Evolutionary conservation across 192 early-diverging fungal species (phyloP), one percentile per base, ranked within the genome.

Genomic region (Funneliformis geosporum): DNA sequence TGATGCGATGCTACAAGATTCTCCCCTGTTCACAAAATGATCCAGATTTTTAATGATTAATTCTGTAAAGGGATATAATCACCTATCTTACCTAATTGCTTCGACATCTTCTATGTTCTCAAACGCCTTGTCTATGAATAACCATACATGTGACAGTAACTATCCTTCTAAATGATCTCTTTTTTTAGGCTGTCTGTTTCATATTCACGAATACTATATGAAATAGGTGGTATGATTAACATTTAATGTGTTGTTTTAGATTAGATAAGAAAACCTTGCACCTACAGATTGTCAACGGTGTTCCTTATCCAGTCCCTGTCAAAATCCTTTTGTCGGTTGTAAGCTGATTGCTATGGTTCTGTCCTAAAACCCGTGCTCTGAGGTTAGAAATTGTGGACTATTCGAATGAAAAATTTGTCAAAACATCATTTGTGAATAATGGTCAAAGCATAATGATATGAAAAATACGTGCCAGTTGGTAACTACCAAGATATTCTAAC

Each of bases 401-500:
- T 74, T 74, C 50, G 60, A 74, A 74, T 74, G 50, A 74, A 60
- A 50, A 16, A 38, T 2, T 74, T 74, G 72, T 71, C 43, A 74
- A 74, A 74, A 38, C 23, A 50, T 60, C 8, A 74, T 74, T 73
- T 60, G 18, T 74, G 12, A 74, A 74, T 38, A 74, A 71, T 71
- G 43, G 40, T 21, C 43, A 40, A 71, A 74, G 72, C 33, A 74
- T 60, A 74, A 47, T 74, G 2, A 74, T 60, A 50, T 74, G 8
- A 60, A 60, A 60, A 74, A 74, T 74, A 74, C 72, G 11, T 60
- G 11, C 28, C 72, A 74, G 5, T 74, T 74, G 78, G 46, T 73
- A 80, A 73, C 79, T 80, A 73, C 72, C 25, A 73, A 80, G 72
- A 80, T 80, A 80, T 73, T 65, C 60, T 72, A 80, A 73, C 62